phyloP scores from a whole-genome alignment of 306 rosid genomes.

The Fragaria ananassa region DNA sequence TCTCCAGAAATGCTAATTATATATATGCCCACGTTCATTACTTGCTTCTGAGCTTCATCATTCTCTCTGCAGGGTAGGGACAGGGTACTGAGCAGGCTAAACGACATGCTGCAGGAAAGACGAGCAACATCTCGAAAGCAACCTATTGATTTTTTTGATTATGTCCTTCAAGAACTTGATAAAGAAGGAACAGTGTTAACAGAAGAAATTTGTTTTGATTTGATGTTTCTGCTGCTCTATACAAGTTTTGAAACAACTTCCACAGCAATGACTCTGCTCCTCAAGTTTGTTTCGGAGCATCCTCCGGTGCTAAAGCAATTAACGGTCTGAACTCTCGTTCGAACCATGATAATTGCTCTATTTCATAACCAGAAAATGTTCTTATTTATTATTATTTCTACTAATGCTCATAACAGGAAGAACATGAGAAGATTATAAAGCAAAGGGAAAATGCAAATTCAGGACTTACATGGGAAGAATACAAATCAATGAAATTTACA shows the following conservation, averaged over 20 bases:
- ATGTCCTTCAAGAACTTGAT: constrained; percentile 61
- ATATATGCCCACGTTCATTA: background rate
- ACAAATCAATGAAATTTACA: background rate
- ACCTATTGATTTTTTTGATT: constrained; percentile 69
- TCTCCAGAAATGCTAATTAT: too few species aligned
- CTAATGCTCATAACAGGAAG: constrained; percentile 43
- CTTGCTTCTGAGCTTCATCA: background rate
- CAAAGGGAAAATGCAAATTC: background rate
- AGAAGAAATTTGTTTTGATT: constrained; percentile 75
- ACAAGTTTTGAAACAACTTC: constrained; percentile 96
- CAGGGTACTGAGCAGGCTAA: constrained; percentile 74
- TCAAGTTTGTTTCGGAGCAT: constrained; percentile 56
- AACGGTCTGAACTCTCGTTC: constrained; percentile 40
- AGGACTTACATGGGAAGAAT: background rate
- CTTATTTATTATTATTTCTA: background rate
- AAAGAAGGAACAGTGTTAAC: constrained; percentile 81
- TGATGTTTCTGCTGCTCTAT: constrained; percentile 86
- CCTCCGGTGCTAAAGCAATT: constrained; percentile 67
- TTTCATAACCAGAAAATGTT: background rate
- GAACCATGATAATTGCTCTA: background rate
- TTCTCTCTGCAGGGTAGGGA: constrained; percentile 65
- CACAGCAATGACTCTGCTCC: constrained; percentile 60
- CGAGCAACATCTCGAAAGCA: constrained; percentile 41
- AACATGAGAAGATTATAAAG: constrained; percentile 45
- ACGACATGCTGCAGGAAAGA: constrained; percentile 69